phyloP scores from a whole-genome alignment of 2,329 filamentous ascomycete species.

The Cladosporium sp. region DNA sequence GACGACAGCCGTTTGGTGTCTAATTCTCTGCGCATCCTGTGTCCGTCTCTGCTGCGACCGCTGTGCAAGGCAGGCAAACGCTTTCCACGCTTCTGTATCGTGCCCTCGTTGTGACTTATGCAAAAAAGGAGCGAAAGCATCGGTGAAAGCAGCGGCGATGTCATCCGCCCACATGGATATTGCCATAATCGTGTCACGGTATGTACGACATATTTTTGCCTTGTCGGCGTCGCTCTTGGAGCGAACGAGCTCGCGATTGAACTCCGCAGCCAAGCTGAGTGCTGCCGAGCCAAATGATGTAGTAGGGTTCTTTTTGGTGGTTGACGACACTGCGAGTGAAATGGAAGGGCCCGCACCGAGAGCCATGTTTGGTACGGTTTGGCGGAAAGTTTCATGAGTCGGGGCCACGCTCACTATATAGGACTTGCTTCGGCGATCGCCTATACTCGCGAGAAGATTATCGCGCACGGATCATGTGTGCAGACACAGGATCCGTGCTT shows the following conservation, averaged over 20 bases:
- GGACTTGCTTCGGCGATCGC: slow-evolving; percentile 8
- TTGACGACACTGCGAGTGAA: slow-evolving; percentile 1
- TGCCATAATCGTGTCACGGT: slow-evolving; percentile 8
- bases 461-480: slow-evolving; percentile 2
- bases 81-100: slow-evolving; percentile 9
- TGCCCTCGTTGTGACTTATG: not conserved
- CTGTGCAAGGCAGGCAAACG: not conserved
- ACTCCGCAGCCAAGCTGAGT: slow-evolving; percentile 4
- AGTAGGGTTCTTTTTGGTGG: not conserved
- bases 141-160: slow-evolving; percentile 7
- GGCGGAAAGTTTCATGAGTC: slow-evolving; percentile 12
- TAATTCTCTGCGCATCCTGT: not conserved
- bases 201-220: slow-evolving; percentile 2
- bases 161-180: not conserved
- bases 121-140: slow-evolving; percentile 3
- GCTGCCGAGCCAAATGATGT: not conserved
- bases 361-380: slow-evolving; percentile 1
- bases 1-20: not conserved
- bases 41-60: not conserved
- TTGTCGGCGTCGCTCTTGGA: not conserved
- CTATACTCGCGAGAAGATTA: not conserved
- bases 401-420: slow-evolving; percentile 9
- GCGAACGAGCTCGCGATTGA: slow-evolving; percentile 2
- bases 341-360: not conserved
- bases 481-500: slow-evolving; percentile 5